Conservation (phyloP, 768 basidiomycete genomes). For the Leccinum fibrillosum region DNA sequence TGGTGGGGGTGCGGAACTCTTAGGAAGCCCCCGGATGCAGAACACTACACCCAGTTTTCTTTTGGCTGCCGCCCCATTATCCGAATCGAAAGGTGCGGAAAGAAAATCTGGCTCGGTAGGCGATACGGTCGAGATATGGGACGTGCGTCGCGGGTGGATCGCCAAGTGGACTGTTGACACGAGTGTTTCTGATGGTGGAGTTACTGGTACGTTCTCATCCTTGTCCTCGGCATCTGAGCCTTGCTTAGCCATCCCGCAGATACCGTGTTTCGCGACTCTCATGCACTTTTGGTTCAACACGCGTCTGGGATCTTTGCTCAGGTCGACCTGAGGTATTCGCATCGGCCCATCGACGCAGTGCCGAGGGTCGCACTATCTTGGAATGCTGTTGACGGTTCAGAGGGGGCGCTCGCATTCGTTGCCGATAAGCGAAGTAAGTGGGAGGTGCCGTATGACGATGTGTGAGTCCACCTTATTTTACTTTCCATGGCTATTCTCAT, state of each 20-base stretch:
- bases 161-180: constrained; percentile 78
- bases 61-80: constrained; percentile 1
- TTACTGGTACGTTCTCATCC: constrained; percentile 53
- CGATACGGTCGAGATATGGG: constrained; percentile 82
- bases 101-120: constrained; percentile 28
- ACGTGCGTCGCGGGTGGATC: constrained; percentile 75
- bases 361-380: constrained; percentile 63
- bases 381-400: constrained; percentile 40
- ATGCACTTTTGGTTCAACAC: constrained; percentile 72
- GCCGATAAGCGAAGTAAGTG: constrained; percentile 47
- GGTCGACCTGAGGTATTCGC: constrained; percentile 64
- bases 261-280: constrained; percentile 63
- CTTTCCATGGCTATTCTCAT: neutral
- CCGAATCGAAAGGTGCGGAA: constrained; percentile 16
- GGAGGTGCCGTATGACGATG: constrained; percentile 80
- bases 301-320: constrained; percentile 76
- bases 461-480: constrained; percentile 43
- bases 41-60: constrained; percentile 22
- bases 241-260: constrained; percentile 39
- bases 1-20: constrained; percentile 23
- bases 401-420: constrained; percentile 65
- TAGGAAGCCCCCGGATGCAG: constrained; percentile 30
- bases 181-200: constrained; percentile 64
- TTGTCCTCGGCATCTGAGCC: neutral
- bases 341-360: constrained; percentile 64